Conservation (phyloP, 805 yeast genomes). For the Starmera caribaea region DNA sequence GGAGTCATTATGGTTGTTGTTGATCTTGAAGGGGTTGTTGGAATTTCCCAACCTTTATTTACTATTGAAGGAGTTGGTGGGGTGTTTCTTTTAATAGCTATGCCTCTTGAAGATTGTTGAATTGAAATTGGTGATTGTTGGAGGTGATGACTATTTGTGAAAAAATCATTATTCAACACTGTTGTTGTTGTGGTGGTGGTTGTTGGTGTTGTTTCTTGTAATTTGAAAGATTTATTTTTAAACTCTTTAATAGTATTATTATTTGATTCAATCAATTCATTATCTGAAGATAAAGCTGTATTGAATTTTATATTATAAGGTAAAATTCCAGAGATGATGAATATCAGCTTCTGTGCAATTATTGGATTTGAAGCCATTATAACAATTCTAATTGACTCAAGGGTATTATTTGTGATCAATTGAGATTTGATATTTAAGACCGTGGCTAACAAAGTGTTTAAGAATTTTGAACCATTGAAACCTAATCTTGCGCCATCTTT, state of each 20-base stretch:
- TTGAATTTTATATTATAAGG: slow-evolving; percentile 23
- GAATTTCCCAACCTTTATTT: slow-evolving; percentile 32
- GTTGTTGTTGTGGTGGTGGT: background rate
- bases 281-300: slow-evolving; percentile 1
- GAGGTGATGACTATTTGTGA: background rate
- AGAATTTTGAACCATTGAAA: slow-evolving; percentile 13
- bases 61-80: slow-evolving; percentile 17
- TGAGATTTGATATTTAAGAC: slow-evolving; percentile 8
- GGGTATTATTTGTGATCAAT: slow-evolving; percentile 4
- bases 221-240: slow-evolving; percentile 1
- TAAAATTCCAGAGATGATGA: slow-evolving; percentile 41
- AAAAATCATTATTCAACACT: background rate
- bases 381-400: slow-evolving; percentile 37
- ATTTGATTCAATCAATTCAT: no score
- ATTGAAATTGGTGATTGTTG: slow-evolving; percentile 1
- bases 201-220: slow-evolving; percentile 1
- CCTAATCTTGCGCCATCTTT: slow-evolving; percentile 29
- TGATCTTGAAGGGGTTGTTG: slow-evolving; percentile 19
- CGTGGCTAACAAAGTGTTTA: slow-evolving; percentile 12
- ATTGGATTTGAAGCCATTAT: slow-evolving; percentile 51
- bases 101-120: background rate
- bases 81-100: background rate
- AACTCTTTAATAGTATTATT: no score
- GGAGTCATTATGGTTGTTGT: slow-evolving; percentile 22
- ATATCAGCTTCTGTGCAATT: slow-evolving; percentile 49